A percentile compares a stretch with the other conserved stretches of the same genome.
Evolutionary conservation across 169 alveolate species (phyloP).

Genomic region (Plasmodium vinckei): DNA sequence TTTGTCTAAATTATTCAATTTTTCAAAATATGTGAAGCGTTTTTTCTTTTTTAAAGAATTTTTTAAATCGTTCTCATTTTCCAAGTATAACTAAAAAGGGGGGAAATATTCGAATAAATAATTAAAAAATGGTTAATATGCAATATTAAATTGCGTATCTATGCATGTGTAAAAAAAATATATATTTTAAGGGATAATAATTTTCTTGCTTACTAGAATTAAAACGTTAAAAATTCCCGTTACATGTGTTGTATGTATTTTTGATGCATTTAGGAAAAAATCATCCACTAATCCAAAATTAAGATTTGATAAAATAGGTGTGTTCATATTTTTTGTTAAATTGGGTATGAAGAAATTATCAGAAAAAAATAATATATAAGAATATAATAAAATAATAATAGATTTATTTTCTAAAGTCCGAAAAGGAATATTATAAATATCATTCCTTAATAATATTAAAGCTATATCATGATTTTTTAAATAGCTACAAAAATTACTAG

Average conservation of each 20-base stretch:
- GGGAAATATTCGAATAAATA: neutral
- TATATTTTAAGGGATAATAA: neutral
- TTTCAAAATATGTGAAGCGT: neutral
- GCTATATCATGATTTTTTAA: slow-evolving; percentile 51
- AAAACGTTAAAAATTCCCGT: slow-evolving; percentile 22
- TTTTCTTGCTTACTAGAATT: slow-evolving; percentile 14
- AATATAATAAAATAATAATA: slow-evolving; percentile 33
- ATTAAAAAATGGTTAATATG: neutral
- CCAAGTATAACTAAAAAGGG: slow-evolving; percentile 18
- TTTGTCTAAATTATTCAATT: slow-evolving; percentile 13
- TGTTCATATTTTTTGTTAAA: neutral
- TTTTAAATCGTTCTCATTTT: slow-evolving; percentile 30
- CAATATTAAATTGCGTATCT: neutral
- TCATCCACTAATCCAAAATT: slow-evolving; percentile 21
- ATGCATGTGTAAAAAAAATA: neutral
- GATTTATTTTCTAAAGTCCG: slow-evolving; percentile 32
- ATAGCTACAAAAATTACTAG: slow-evolving; percentile 22
- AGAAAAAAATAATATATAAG: slow-evolving; percentile 39
- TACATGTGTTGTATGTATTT: neutral
- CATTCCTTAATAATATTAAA: slow-evolving; percentile 14
- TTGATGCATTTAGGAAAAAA: slow-evolving; percentile 15
- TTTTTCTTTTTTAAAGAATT: slow-evolving; percentile 17
- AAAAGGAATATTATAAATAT: slow-evolving; percentile 55
- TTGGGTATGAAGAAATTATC: slow-evolving; percentile 10
- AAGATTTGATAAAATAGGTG: slow-evolving; percentile 4